Conservation (phyloP, 2,329 filamentous ascomycete genomes). For the Fusarium sp. region DNA sequence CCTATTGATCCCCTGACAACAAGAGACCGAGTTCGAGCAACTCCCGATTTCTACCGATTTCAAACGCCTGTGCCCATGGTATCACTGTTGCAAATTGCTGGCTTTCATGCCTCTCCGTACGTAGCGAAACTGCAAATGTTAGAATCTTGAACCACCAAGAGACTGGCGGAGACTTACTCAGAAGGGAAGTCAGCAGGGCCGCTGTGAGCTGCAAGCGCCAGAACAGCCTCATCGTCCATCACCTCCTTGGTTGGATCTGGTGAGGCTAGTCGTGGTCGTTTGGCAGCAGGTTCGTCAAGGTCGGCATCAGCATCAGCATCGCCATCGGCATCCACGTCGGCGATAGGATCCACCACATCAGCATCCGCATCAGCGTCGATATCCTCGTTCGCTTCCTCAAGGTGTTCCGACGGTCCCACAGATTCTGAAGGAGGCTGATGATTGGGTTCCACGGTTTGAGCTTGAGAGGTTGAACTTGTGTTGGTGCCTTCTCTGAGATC, state of each 20-base stretch:
- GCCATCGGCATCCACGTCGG: slow-evolving; percentile 49
- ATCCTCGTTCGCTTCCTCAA: slow-evolving; percentile 17
- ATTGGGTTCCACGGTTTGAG: slow-evolving; percentile 4
- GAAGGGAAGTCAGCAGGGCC: slow-evolving; percentile 54
- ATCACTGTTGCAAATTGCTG: slow-evolving; percentile 26
- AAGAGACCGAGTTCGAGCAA: slow-evolving; percentile 11
- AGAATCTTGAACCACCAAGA: neutral
- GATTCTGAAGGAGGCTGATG: slow-evolving; percentile 17
- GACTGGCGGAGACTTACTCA: slow-evolving; percentile 52
- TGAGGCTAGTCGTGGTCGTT: slow-evolving; percentile 54
- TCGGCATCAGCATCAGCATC: slow-evolving; percentile 46
- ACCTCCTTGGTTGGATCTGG: slow-evolving; percentile 48
- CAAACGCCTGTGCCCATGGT: slow-evolving; percentile 37
- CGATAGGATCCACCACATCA: slow-evolving; percentile 47
- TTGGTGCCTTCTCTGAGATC: slow-evolving; percentile 21
- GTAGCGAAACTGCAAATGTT: slow-evolving; percentile 49
- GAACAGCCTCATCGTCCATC: slow-evolving; percentile 61
- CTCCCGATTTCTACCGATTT: slow-evolving; percentile 30
- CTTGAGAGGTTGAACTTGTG: slow-evolving; percentile 13
- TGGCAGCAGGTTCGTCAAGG: slow-evolving; percentile 54
- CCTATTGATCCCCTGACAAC: slow-evolving; percentile 5
- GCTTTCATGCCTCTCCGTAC: slow-evolving; percentile 55
- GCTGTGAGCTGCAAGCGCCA: slow-evolving; percentile 61
- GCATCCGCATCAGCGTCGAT: slow-evolving; percentile 40
- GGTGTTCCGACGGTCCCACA: slow-evolving; percentile 8